Percentiles rank a stretch among this genome's conserved stretches.
Conservation (phyloP, 2,329 filamentous ascomycete genomes). For the Epichloe festucae region DNA sequence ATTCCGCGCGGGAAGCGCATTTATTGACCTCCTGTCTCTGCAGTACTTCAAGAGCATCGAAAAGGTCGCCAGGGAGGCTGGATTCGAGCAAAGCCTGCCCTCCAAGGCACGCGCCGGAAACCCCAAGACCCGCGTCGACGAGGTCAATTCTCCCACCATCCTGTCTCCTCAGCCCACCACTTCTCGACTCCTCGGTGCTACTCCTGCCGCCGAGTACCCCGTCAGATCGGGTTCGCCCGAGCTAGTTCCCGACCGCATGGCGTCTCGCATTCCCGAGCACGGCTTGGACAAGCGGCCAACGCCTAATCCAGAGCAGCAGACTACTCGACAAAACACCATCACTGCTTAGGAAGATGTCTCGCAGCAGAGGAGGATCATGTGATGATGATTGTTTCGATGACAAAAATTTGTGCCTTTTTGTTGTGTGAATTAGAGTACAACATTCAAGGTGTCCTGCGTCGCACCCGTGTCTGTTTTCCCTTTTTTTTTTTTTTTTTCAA, state of each 20-base stretch:
- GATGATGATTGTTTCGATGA: not conserved
- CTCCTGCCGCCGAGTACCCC: conserved; percentile 41
- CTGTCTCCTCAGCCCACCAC: conserved; percentile 42
- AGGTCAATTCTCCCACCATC: conserved; percentile 32
- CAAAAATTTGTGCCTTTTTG: not conserved
- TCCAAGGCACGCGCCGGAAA: conserved; percentile 42
- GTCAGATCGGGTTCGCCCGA: conserved; percentile 45
- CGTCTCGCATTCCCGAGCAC: conserved; percentile 40
- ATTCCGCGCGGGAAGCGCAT: not conserved
- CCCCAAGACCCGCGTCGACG: conserved; percentile 29
- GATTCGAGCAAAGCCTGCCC: conserved; percentile 44
- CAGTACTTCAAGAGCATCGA: conserved; percentile 63
- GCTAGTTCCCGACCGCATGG: conserved; percentile 46
- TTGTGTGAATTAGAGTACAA: not conserved
- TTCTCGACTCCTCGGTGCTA: conserved; percentile 39
- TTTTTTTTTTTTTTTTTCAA: not conserved
- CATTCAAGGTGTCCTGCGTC: not conserved
- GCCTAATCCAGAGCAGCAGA: conserved; percentile 34
- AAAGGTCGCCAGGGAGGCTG: conserved; percentile 43
- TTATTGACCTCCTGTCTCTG: not conserved
- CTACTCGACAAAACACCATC: conserved; percentile 9
- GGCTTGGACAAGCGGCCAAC: conserved; percentile 31
- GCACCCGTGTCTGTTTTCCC: not conserved
- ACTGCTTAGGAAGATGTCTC: conserved; percentile 5
- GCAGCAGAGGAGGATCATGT: not conserved